Evolutionary conservation across 345 rosid genomes (phyloP).

Genomic region (Rhizophora mangle): DNA sequence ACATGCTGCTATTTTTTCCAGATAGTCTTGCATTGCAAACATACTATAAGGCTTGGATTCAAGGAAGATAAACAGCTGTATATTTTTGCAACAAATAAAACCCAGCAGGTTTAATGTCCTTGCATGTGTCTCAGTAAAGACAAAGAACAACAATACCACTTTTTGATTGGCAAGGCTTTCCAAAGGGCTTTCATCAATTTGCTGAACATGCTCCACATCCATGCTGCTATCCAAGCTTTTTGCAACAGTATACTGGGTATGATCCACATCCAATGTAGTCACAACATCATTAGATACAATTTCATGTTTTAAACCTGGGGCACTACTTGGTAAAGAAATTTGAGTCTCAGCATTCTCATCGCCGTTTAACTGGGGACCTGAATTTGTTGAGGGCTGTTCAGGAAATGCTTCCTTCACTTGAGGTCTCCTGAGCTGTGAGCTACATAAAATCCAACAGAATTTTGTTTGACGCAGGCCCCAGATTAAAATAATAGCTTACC

Average conservation of each 20-base stretch:
- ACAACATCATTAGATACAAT: conserved; percentile 11
- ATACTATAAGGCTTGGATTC: background rate
- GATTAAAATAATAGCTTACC: too few relatives aligned
- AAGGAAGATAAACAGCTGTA: too few relatives aligned
- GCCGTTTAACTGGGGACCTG: conserved; percentile 29
- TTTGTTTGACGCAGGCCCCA: background rate
- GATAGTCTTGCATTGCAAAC: background rate
- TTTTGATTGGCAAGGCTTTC: conserved; percentile 29
- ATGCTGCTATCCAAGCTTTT: conserved; percentile 22
- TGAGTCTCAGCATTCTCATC: conserved; percentile 46
- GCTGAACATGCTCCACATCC: conserved; percentile 26
- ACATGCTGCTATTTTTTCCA: background rate
- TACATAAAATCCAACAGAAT: conserved; percentile 13
- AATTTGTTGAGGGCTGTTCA: conserved; percentile 33
- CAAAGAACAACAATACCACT: conserved; percentile 48
- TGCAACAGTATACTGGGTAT: conserved; percentile 11
- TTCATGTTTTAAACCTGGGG: conserved; percentile 21
- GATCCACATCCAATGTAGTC: conserved; percentile 26
- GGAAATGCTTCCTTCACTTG: conserved; percentile 54
- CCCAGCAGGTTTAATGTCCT: background rate
- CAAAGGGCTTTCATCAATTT: conserved; percentile 21
- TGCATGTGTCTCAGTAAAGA: background rate
- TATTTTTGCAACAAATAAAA: background rate
- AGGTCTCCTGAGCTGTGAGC: conserved; percentile 45
- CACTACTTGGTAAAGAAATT: conserved; percentile 23